Base-by-base conservation (phyloP, 2,329 filamentous ascomycete species). In the Alternaria panax region DNA sequence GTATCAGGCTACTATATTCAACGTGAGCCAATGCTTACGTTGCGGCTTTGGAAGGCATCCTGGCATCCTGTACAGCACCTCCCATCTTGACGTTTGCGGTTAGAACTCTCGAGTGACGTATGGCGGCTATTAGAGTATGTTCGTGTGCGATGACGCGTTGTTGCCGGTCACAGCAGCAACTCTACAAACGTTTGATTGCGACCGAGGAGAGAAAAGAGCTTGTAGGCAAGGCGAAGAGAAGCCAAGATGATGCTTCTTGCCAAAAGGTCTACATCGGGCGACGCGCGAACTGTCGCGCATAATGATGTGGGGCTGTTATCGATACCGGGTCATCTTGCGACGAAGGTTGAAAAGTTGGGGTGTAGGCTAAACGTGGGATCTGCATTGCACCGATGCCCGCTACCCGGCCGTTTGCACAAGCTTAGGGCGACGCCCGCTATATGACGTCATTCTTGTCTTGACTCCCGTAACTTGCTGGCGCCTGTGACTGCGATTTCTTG, bases 331-430 rank as follows among this genome's bases (percentile, higher is more conserved):
- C 30, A 75, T 67, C 62, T 64, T 22, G 30, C 30, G 22, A 57
- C 66, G 66, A 67, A 18, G 5, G 20, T 14, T 9, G 12, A 34
- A 47, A 47, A 4, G 48, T 34, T 30, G 50, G 52, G 42, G 18
- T 48, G 48, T 24, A 57, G 60, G 61, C 50, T 63, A 66, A 57
- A 54, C 14, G 30, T 59, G 61, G 70, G 68, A 71, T 73, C 64
- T 50, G 52, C 66, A 63, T 67, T 75, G 20, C 30, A 22, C 73
- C 74, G 74, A 60, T 51, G 69, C 66, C 72, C 72, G 65, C 32
- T 50, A 30, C 43, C 50, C 43, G 43, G 45, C 41, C 58, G 60
- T 51, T 50, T 25, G 18, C 25, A 50, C 45, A 48, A 45, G 36
- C 28, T 24, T 25, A 34, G 27, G 7, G 54, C 43, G 61, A 50